Conservation (phyloP, 306 rosid genomes). For the cucumber (Cucumis sativus) region DNA sequence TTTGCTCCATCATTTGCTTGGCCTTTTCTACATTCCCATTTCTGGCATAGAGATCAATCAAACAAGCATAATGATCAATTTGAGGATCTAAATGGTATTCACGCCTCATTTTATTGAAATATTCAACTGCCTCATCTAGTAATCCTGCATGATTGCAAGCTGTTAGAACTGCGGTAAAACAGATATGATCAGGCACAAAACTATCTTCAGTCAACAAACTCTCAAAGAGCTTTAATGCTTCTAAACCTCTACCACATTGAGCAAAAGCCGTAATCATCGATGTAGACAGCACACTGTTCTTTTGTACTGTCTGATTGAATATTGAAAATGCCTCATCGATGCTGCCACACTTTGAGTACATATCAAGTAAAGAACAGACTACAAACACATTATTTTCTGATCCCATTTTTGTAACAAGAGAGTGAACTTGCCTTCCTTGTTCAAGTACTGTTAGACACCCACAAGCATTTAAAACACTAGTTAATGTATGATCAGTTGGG, state of each 20-base stretch:
- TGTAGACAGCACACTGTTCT: constrained; percentile 42
- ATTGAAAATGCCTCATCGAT: constrained; percentile 30
- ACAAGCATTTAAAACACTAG: constrained; percentile 43
- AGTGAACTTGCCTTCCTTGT: constrained; percentile 47
- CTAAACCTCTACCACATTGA: constrained; percentile 43
- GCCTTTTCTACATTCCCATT: constrained; percentile 43
- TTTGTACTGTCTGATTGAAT: constrained; percentile 28
- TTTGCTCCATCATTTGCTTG: constrained; percentile 37
- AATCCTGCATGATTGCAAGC: constrained; percentile 56
- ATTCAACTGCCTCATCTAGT: constrained; percentile 37
- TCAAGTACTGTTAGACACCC: constrained; percentile 36
- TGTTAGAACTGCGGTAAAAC: constrained; percentile 46
- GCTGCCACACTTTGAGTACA: constrained; percentile 59
- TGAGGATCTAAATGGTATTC: constrained; percentile 26
- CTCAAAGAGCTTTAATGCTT: constrained; percentile 51
- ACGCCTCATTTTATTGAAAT: constrained; percentile 39
- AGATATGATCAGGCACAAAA: constrained; percentile 35
- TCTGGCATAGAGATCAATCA: constrained; percentile 59
- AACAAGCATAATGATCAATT: constrained; percentile 53
- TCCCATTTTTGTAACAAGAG: constrained; percentile 44
- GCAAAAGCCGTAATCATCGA: constrained; percentile 58
- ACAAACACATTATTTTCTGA: constrained; percentile 42
- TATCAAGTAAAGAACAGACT: constrained; percentile 50
- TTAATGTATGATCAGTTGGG: constrained; percentile 43
- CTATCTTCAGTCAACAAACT: constrained; percentile 21